Conservation (phyloP, 345 rosid genomes). For the Mangifera indica region DNA sequence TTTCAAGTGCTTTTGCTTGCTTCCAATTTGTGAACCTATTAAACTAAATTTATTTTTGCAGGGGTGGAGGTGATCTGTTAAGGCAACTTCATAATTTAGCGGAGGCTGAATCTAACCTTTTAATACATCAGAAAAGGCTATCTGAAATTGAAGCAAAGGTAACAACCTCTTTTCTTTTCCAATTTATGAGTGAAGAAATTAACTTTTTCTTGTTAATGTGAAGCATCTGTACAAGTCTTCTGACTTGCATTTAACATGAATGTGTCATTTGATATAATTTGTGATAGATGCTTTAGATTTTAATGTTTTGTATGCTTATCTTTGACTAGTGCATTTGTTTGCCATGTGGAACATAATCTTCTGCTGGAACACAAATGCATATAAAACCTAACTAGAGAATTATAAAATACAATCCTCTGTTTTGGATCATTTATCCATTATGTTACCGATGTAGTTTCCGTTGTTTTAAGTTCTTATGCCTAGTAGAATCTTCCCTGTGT, state of each 20-base stretch:
- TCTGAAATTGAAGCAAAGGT: slow-evolving; percentile 85
- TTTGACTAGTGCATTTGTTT: neutral
- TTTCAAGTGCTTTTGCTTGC: slow-evolving; percentile 9
- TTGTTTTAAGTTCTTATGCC: neutral
- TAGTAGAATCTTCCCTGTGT: neutral
- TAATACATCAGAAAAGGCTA: slow-evolving; percentile 60
- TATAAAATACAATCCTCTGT: neutral
- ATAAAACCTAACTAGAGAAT: neutral
- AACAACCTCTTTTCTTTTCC: neutral
- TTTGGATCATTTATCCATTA: neutral
- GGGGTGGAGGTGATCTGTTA: slow-evolving; percentile 83
- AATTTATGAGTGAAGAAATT: neutral
- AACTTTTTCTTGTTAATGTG: neutral
- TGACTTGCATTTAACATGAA: neutral
- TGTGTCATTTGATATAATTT: neutral
- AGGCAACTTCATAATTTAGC: slow-evolving; percentile 81
- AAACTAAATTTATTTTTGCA: slow-evolving; percentile 27
- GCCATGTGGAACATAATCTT: neutral
- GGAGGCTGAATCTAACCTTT: slow-evolving; percentile 72
- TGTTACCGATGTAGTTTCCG: neutral
- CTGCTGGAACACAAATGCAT: neutral
- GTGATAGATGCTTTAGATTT: neutral
- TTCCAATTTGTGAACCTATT: neutral
- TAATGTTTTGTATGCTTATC: neutral
- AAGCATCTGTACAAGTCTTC: neutral